Evolutionary conservation across 805 yeast species (phyloP).

Genomic region (Wickerhamiella cacticola): DNA sequence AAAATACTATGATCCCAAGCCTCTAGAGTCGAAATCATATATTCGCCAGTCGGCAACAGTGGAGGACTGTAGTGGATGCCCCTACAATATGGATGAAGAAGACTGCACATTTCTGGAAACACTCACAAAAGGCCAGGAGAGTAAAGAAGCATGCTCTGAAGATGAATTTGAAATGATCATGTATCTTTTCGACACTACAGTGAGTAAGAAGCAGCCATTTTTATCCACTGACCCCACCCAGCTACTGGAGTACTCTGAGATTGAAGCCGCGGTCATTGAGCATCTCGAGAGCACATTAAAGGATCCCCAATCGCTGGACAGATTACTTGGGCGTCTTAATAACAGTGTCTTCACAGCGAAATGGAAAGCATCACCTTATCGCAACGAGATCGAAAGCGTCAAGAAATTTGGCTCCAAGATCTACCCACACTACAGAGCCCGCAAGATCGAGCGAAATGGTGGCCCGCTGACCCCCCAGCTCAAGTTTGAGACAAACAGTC

Average conservation of each 20-base stretch:
- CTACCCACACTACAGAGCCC: constrained; percentile 68
- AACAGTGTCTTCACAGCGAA: constrained; percentile 21
- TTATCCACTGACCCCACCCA: constrained; percentile 73
- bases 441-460: constrained; percentile 64
- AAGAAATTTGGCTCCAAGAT: constrained; percentile 47
- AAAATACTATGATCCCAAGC: constrained; percentile 56
- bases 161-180: constrained; percentile 76
- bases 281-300: constrained; percentile 39
- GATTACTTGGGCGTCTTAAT: constrained; percentile 21
- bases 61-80: constrained; percentile 83
- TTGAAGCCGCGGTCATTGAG: constrained; percentile 37
- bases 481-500: constrained; percentile 75
- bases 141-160: constrained; percentile 41
- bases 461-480: constrained; percentile 59
- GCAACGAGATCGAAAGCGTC: constrained; percentile 22
- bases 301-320: constrained; percentile 36
- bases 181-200: constrained; percentile 58
- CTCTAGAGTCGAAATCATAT: constrained; percentile 62
- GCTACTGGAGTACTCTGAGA: constrained; percentile 56
- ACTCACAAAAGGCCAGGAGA: constrained; percentile 22
- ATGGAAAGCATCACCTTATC: constrained; percentile 18
- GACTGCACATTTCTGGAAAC: constrained; percentile 61
- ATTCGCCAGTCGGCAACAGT: constrained; percentile 87
- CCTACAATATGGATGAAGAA: constrained; percentile 78
- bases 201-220: constrained; percentile 78